Percentiles rank a stretch among this genome's conserved stretches.
Conservation (phyloP, 2,329 filamentous ascomycete genomes). For the Ceratocystiopsis sp. region DNA sequence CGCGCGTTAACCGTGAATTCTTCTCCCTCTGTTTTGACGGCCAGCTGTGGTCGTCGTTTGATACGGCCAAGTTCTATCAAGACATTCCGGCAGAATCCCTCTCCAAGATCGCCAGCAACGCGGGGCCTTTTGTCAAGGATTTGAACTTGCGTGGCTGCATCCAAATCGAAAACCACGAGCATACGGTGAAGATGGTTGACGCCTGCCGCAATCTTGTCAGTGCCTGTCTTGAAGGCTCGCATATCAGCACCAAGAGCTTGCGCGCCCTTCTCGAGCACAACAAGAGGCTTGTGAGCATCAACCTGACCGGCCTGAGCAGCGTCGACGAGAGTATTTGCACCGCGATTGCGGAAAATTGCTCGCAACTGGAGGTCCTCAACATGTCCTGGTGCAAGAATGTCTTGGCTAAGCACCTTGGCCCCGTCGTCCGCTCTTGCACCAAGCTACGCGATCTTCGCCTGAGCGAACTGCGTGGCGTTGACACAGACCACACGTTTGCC, state of each 20-base stretch:
- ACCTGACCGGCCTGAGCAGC: constrained; percentile 63
- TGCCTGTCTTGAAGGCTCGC: constrained; percentile 73
- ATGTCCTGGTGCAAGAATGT: constrained; percentile 87
- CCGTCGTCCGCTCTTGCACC: constrained; percentile 55
- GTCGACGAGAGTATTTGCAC: constrained; percentile 75
- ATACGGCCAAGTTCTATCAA: constrained; percentile 72
- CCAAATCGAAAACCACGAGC: constrained; percentile 70
- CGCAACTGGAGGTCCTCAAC: constrained; percentile 68
- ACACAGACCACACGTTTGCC: constrained; percentile 26
- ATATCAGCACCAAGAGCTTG: constrained; percentile 59
- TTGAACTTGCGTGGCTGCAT: constrained; percentile 84
- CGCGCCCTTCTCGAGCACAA: constrained; percentile 63
- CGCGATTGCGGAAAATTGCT: constrained; percentile 67
- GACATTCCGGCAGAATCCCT: constrained; percentile 73
- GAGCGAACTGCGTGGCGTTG: constrained; percentile 66
- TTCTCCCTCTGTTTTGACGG: constrained; percentile 81
- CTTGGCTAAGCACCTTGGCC: constrained; percentile 57
- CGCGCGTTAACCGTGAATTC: constrained; percentile 62
- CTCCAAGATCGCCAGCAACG: constrained; percentile 66
- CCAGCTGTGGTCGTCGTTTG: constrained; percentile 76
- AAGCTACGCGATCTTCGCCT: constrained; percentile 65
- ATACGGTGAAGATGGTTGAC: constrained; percentile 59
- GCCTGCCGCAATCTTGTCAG: constrained; percentile 76
- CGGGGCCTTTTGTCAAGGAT: constrained; percentile 79
- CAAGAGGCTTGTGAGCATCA: constrained; percentile 61